Evolutionary conservation across 139 green algal species (phyloP).

Genomic region (Chlamydomonas asymmetrica): DNA sequence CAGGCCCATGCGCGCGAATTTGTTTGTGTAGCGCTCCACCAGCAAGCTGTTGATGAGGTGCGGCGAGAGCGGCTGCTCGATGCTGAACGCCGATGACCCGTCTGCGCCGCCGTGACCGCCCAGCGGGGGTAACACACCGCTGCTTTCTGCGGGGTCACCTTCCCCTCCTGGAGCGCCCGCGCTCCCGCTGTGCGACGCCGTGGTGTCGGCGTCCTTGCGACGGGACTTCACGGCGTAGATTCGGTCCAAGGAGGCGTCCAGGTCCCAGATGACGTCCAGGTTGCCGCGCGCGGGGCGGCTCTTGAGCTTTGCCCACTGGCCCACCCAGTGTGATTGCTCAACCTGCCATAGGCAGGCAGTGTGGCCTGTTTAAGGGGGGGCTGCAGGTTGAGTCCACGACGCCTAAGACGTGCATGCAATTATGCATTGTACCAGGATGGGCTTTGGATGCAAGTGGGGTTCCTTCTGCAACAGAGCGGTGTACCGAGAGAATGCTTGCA

Average conservation of each 20-base stretch:
- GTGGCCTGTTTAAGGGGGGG: too few relatives aligned
- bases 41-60: conserved; percentile 27
- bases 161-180: neutral
- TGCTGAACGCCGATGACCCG: neutral
- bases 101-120: neutral
- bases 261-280: conserved; percentile 43
- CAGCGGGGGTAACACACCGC: neutral
- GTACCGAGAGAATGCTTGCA: too few relatives aligned
- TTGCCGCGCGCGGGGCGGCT: conserved; percentile 12
- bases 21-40: conserved; percentile 24
- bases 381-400: too few relatives aligned
- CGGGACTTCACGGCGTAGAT: conserved; percentile 21
- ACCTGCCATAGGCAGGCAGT: too few relatives aligned
- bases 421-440: too few relatives aligned
- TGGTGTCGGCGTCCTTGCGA: too few relatives aligned
- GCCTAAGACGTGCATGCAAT: too few relatives aligned
- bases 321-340: conserved; percentile 29
- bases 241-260: conserved; percentile 6
- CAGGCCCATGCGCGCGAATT: conserved; percentile 25
- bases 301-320: conserved; percentile 43
- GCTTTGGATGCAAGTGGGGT: too few relatives aligned
- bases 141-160: neutral
- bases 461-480: too few relatives aligned
- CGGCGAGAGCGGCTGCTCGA: conserved; percentile 8
- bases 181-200: conserved; percentile 15